These are phyloP conservation scores for Crotalaria pallida DNA, from an alignment of 306 rosid species.

Conservation along the genomic window DNA sequence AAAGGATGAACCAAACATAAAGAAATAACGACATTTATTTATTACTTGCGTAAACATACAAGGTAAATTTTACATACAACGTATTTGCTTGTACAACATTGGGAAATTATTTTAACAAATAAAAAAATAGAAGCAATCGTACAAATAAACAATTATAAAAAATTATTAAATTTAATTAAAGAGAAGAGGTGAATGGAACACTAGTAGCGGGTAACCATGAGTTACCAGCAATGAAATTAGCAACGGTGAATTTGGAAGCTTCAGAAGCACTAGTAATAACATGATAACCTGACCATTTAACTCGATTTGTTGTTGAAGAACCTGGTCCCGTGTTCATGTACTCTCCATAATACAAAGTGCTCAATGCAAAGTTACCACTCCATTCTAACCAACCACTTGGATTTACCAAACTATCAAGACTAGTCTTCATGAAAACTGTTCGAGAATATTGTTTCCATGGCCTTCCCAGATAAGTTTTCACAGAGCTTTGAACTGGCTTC, in stretches of 20 bases:
- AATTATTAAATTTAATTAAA: slow-evolving; percentile 8
- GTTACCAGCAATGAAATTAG: slow-evolving; percentile 44
- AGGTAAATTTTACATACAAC: too few relatives aligned
- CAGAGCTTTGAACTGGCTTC: slow-evolving; percentile 12
- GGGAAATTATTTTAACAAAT: too few relatives aligned
- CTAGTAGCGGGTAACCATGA: slow-evolving; percentile 63
- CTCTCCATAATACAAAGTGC: slow-evolving; percentile 58
- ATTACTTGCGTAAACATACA: too few relatives aligned
- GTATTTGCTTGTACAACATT: too few relatives aligned
- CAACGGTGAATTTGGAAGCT: slow-evolving; percentile 58
- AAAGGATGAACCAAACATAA: too few relatives aligned
- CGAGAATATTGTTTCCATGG: slow-evolving; percentile 63
- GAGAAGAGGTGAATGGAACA: slow-evolving; percentile 54
- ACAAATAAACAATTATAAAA: slow-evolving; percentile 1
- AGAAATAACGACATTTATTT: too few relatives aligned
- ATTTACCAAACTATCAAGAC: slow-evolving; percentile 43
- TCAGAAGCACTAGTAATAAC: slow-evolving; percentile 48
- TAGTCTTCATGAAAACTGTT: slow-evolving; percentile 49
- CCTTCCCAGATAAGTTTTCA: slow-evolving; percentile 49
- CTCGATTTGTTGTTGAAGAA: slow-evolving; percentile 46
- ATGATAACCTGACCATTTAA: slow-evolving; percentile 56
- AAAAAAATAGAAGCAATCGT: background rate
- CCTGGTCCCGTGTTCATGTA: slow-evolving; percentile 50
- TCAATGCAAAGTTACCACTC: slow-evolving; percentile 61
- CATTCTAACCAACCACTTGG: slow-evolving; percentile 66